These are phyloP conservation scores for Ambrosia hybrid DNA, from an alignment of 140 eudicot species.

Conservation along the genomic window DNA sequence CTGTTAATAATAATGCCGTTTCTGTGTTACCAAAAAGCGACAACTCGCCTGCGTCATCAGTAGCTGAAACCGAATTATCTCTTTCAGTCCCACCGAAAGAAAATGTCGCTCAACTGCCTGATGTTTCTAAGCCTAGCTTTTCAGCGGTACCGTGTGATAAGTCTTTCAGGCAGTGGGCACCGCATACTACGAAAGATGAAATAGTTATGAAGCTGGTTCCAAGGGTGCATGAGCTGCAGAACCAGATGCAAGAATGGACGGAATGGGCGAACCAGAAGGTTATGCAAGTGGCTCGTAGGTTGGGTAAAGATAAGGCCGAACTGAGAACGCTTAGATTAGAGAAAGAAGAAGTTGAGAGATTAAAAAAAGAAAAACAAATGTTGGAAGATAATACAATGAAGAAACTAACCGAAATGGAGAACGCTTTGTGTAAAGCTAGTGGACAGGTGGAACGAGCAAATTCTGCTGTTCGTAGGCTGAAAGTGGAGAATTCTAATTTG, in stretches of 20 bases:
- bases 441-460: conserved; percentile 94
- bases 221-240: conserved; percentile 71
- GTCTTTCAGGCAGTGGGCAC: conserved; percentile 45
- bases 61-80: conserved; percentile 80
- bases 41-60: conserved; percentile 38
- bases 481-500: conserved; percentile 61
- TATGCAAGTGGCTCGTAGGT: conserved; percentile 93
- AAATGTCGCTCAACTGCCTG: conserved; percentile 35
- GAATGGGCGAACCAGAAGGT: conserved; percentile 99
- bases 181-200: conserved; percentile 76
- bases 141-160: conserved; percentile 46
- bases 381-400: conserved; percentile 88
- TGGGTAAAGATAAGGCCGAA: conserved; percentile 90
- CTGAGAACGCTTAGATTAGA: conserved; percentile 81
- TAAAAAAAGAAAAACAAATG: conserved; percentile 77
- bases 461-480: conserved; percentile 78
- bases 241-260: conserved; percentile 93
- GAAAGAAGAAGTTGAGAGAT: conserved; percentile 88
- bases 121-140: conserved; percentile 42
- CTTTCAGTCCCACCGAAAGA: conserved; percentile 60
- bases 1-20: conserved; percentile 18
- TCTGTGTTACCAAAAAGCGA: conserved; percentile 41
- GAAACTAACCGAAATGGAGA: conserved; percentile 95
- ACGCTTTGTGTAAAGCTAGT: conserved; percentile 80
- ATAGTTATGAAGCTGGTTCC: conserved; percentile 70